Evolutionary conservation across 1,284 basidiomycete genomes (phyloP), one percentile per base, ranked within the genome.

Genomic region (Heterobasidion parviporum): DNA sequence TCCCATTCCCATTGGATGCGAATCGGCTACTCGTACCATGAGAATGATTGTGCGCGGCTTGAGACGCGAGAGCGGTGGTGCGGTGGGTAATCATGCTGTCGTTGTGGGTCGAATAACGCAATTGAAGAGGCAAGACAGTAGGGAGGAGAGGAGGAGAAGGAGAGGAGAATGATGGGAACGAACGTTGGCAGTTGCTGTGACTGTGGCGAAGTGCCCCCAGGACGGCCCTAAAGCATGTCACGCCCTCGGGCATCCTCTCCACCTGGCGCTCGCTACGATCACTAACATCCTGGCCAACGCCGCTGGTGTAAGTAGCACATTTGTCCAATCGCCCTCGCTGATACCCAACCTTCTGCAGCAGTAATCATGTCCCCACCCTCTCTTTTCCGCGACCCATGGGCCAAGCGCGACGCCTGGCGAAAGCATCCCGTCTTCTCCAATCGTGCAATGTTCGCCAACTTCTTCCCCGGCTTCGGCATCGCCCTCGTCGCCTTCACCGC

Each of bases 391-490:
- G 94, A 98, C 70, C 92, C 94, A 54, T 97, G 94, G 94, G 92
- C 91, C 20, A 93, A 91, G 74, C 78, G 87, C 60, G 94, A 98
- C 68, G 92, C 93, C 54, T 98, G 94, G 94, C 81, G 94, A 65
- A 94, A 87, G 72, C 84, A 84, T 67, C 85, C 90, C 47, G 82
- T 95, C 63, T 97, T 97, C 77, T 80, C 83, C 58, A 91, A 86
- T 64, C 81, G 86, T 56, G 80, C 83, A 63, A 91, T 93, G 89
- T 87, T 96, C 73, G 81, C 85, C 64, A 89, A 81, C 74, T 70
- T 94, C 63, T 94, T 97, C 72, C 94, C 94, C 52, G 94, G 94
- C 44, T 90, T 98, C 67, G 94, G 94, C 55, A 91, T 92, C 59
- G 94, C 90, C 45, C 79, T 92, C 56, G 91, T 89, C 59, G 89